phyloP scores from a whole-genome alignment of 2,329 filamentous ascomycete genomes.

The Aspergillaceae sp. region DNA sequence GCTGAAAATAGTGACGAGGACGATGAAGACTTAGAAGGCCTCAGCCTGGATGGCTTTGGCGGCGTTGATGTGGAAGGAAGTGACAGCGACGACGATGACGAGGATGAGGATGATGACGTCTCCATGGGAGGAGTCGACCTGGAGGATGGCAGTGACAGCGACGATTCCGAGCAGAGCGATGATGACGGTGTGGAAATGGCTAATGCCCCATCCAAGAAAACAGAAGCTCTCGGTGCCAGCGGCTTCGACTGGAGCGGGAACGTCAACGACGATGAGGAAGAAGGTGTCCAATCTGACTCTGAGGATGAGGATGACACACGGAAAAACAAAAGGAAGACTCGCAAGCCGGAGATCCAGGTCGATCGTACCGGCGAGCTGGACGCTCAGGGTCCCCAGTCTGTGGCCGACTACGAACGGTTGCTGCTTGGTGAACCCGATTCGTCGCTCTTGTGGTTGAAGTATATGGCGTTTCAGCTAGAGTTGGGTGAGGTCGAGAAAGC shows the following conservation, averaged over 20 bases:
- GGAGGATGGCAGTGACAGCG: conserved; percentile 32
- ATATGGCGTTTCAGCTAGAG: conserved; percentile 98
- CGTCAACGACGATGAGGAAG: conserved; percentile 46
- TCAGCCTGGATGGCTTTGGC: conserved; percentile 23
- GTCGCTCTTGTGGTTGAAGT: conserved; percentile 88
- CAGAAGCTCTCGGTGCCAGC: conserved; percentile 56
- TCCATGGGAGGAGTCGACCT: conserved; percentile 40
- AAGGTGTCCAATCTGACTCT: conserved; percentile 41
- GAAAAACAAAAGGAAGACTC: conserved; percentile 72
- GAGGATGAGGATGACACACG: conserved; percentile 45
- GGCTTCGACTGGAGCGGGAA: conserved; percentile 85
- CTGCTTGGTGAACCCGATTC: conserved; percentile 87
- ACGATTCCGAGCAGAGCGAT: conserved; percentile 36
- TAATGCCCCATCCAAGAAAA: conserved; percentile 28
- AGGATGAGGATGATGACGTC: conserved; percentile 23
- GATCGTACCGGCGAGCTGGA: conserved; percentile 92
- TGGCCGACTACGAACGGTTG: conserved; percentile 87
- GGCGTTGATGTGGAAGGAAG: conserved; percentile 28
- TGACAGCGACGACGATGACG: conserved; percentile 28
- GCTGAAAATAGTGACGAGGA: conserved; percentile 40
- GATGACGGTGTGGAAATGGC: conserved; percentile 39
- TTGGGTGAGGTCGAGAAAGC: conserved; percentile 83
- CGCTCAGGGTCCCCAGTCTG: conserved; percentile 75
- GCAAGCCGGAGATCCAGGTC: conserved; percentile 68
- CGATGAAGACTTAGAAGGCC: conserved; percentile 31